Conservation (phyloP, 768 basidiomycete genomes). For the Tylopilus vinaceipallidus region DNA sequence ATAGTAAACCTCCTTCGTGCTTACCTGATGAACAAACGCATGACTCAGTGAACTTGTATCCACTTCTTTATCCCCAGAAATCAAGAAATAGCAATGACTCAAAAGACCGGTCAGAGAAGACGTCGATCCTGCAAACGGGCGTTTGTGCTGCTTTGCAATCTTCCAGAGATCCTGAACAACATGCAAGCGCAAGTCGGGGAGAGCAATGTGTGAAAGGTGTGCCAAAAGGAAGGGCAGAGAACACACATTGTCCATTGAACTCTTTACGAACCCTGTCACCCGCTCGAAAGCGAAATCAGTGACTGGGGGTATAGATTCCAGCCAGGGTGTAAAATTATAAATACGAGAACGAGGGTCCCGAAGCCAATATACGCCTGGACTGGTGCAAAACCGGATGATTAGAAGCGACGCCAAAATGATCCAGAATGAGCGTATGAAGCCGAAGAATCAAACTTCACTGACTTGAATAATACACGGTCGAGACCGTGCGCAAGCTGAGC, state of each 20-base stretch:
- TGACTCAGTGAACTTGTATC: conserved; percentile 60
- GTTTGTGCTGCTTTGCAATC: conserved; percentile 57
- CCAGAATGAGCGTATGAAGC: neutral
- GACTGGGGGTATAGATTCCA: conserved; percentile 73
- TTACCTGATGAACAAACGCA: conserved; percentile 58
- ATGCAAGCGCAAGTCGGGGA: neutral
- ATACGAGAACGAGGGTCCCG: conserved; percentile 82
- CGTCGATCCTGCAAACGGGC: conserved; percentile 80
- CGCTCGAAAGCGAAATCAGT: conserved; percentile 85
- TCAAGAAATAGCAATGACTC: conserved; percentile 82
- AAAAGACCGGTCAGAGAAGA: conserved; percentile 85
- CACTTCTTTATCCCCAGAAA: conserved; percentile 69
- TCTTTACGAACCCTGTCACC: conserved; percentile 68
- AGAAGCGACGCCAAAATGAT: neutral
- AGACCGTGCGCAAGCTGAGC: conserved; percentile 65
- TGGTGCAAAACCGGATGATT: conserved; percentile 28
- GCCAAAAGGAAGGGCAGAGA: neutral
- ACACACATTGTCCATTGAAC: conserved; percentile 71
- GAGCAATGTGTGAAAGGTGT: neutral
- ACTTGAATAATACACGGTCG: conserved; percentile 77
- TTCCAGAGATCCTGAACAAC: conserved; percentile 55
- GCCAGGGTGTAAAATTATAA: conserved; percentile 76
- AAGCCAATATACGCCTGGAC: conserved; percentile 87
- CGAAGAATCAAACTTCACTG: conserved; percentile 21
- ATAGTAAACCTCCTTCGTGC: conserved; percentile 12